phyloP scores from a whole-genome alignment of 371 early-diverging fungal species.

The Mucor irregularis region DNA sequence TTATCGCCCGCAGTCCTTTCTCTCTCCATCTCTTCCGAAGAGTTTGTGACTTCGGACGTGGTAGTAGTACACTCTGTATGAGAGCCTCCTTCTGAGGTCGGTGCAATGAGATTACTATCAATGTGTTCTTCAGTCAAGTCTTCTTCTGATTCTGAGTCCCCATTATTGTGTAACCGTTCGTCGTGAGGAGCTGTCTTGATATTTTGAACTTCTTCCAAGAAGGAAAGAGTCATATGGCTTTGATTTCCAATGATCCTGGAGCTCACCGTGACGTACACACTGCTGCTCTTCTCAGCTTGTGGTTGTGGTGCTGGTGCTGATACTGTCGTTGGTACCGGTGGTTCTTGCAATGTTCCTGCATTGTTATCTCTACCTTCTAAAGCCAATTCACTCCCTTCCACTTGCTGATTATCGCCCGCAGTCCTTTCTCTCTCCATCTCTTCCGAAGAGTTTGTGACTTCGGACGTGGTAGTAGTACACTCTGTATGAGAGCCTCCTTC shows the following conservation, averaged over 20 bases:
- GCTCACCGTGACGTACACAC: constrained; percentile 42
- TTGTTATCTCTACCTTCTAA: neutral
- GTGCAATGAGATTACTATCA: neutral
- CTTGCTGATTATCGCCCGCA: too few relatives aligned
- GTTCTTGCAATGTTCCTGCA: neutral
- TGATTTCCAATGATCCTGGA: constrained; percentile 66
- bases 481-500: neutral
- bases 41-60: too few relatives aligned
- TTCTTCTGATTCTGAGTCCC: constrained; percentile 18
- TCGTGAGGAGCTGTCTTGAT: neutral
- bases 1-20: too few relatives aligned
- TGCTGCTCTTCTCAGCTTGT: too few relatives aligned
- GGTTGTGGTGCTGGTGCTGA: too few relatives aligned
- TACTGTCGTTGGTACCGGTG: too few relatives aligned
- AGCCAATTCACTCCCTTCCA: too few relatives aligned
- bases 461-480: too few relatives aligned
- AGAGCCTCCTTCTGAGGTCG: neutral
- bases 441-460: too few relatives aligned
- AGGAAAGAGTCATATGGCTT: constrained; percentile 80
- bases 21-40: too few relatives aligned
- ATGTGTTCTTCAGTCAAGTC: constrained; percentile 17
- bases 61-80: neutral
- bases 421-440: too few relatives aligned
- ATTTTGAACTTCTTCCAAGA: constrained; percentile 58
- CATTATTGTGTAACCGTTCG: neutral